A percentile compares a stretch with the other conserved stretches of the same genome.
Conservation (phyloP, 305 asterid genomes). For the Solanum hybrid region DNA sequence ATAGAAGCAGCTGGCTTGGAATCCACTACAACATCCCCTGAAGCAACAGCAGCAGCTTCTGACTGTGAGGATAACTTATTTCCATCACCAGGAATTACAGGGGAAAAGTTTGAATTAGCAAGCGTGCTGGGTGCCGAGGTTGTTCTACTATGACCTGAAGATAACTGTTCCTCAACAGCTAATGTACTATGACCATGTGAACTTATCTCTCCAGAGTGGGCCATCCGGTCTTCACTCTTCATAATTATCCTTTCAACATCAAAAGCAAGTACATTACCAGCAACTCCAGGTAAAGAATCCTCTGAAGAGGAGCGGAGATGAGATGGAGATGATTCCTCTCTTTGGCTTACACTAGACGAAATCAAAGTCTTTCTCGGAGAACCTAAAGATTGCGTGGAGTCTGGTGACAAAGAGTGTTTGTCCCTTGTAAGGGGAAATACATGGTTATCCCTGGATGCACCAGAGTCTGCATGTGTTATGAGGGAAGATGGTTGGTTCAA, state of each 20-base stretch:
- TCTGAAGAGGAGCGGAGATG: conserved; percentile 62
- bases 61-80: conserved; percentile 44
- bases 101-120: conserved; percentile 56
- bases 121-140: conserved; percentile 54
- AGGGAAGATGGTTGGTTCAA: conserved; percentile 60
- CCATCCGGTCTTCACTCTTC: conserved; percentile 47
- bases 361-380: conserved; percentile 38
- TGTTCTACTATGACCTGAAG: conserved; percentile 54
- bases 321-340: conserved; percentile 39
- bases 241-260: conserved; percentile 39
- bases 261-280: conserved; percentile 34
- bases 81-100: conserved; percentile 45
- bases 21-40: conserved; percentile 54
- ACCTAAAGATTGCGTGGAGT: conserved; percentile 32
- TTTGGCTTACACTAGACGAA: conserved; percentile 35
- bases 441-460: conserved; percentile 28
- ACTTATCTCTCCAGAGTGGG: conserved; percentile 47
- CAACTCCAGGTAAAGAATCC: conserved; percentile 49
- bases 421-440: conserved; percentile 26
- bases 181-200: conserved; percentile 31
- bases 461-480: conserved; percentile 46
- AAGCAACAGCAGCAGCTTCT: conserved; percentile 45
- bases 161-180: conserved; percentile 27
- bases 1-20: conserved; percentile 39
- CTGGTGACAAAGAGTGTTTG: conserved; percentile 41